phyloP scores from a whole-genome alignment of 176 grass and related monocot species.

The Rhynchospora tenuis region DNA sequence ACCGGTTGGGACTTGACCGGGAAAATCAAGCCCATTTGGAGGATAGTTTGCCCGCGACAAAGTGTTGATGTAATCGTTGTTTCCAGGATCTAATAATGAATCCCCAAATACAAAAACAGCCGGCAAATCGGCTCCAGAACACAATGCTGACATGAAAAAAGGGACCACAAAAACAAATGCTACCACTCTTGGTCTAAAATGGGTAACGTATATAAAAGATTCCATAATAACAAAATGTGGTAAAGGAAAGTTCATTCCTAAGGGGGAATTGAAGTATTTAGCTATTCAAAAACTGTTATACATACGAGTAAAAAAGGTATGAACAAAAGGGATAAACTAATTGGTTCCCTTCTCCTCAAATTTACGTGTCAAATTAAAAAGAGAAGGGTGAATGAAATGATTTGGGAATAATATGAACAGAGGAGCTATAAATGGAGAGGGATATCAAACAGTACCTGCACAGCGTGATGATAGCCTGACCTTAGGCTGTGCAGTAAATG shows the following conservation, averaged over 20 bases:
- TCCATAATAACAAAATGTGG: neutral
- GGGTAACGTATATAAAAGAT: constrained; percentile 14
- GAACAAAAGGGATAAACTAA: neutral
- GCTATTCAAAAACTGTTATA: neutral
- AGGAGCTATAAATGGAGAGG: constrained; percentile 8
- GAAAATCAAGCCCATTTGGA: constrained; percentile 75
- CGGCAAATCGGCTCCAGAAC: constrained; percentile 14
- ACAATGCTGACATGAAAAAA: constrained; percentile 23
- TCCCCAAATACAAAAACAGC: constrained; percentile 66
- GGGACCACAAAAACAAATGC: neutral
- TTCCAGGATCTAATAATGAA: constrained; percentile 83
- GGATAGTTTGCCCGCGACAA: constrained; percentile 61
- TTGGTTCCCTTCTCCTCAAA: too few species aligned
- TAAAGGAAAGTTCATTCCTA: neutral
- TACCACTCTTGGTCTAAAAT: neutral
- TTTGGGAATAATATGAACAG: neutral
- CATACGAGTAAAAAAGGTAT: neutral
- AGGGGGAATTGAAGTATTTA: neutral
- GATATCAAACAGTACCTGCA: neutral
- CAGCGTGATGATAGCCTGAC: neutral
- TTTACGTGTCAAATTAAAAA: neutral
- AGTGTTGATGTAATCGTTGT: constrained; percentile 69
- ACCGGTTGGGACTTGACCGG: constrained; percentile 41
- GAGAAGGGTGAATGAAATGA: neutral
- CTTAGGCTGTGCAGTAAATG: neutral